These are phyloP conservation scores for Otatea glauca DNA, from an alignment of 176 grass and related monocot species.

Conservation along the genomic window DNA sequence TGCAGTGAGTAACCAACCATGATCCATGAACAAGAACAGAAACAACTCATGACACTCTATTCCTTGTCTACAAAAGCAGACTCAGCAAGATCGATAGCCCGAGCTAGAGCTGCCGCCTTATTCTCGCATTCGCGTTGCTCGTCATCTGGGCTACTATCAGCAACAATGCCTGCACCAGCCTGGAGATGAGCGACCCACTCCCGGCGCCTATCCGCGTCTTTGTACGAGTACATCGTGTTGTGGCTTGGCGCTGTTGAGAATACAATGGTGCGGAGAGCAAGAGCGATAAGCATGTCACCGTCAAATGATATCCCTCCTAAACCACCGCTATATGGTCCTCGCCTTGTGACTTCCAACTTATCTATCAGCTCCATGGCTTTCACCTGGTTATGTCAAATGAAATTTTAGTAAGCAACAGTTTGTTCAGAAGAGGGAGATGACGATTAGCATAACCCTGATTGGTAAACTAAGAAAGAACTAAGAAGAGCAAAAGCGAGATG, in stretches of 20 bases:
- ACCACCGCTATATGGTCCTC: slow-evolving; percentile 85
- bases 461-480: background rate
- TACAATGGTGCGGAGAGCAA: slow-evolving; percentile 78
- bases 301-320: slow-evolving; percentile 78
- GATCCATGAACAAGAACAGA: slow-evolving; percentile 24
- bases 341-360: slow-evolving; percentile 70
- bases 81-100: slow-evolving; percentile 89
- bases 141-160: slow-evolving; percentile 87
- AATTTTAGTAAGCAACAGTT: slow-evolving; percentile 5
- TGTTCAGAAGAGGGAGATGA: slow-evolving; percentile 18
- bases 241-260: slow-evolving; percentile 68
- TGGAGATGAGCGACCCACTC: slow-evolving; percentile 93
- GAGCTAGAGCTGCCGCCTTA: slow-evolving; percentile 81
- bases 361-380: slow-evolving; percentile 96
- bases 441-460: background rate
- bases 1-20: slow-evolving; percentile 30
- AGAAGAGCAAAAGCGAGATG: background rate
- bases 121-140: slow-evolving; percentile 91
- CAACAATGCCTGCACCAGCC: slow-evolving; percentile 89
- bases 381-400: slow-evolving; percentile 47
- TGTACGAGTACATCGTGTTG: slow-evolving; percentile 71
- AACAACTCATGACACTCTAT: slow-evolving; percentile 14
- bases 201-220: slow-evolving; percentile 50
- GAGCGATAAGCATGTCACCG: slow-evolving; percentile 69
- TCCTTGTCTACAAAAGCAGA: slow-evolving; percentile 78